Conservation (phyloP, 1,284 basidiomycete genomes). For the Flammula alnicola region DNA sequence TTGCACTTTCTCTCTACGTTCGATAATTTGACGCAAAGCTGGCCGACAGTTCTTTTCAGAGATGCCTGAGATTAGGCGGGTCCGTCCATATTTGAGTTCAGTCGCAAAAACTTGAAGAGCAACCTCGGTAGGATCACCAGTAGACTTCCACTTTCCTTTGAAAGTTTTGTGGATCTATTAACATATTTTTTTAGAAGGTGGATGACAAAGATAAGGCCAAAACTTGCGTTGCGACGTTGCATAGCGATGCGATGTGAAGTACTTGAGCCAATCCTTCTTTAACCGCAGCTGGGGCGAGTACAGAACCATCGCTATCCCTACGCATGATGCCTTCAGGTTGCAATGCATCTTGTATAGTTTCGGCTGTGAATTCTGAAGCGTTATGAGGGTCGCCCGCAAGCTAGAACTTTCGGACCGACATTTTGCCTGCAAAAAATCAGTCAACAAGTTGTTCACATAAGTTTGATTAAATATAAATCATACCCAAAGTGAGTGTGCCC, state of each 20-base stretch:
- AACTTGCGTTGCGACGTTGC: conserved; percentile 42
- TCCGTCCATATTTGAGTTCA: conserved; percentile 41
- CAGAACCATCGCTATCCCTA: conserved; percentile 22
- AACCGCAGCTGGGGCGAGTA: conserved; percentile 23
- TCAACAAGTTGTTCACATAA: neutral
- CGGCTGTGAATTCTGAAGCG: conserved; percentile 32
- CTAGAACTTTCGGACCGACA: conserved; percentile 64
- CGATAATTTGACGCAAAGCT: conserved; percentile 29
- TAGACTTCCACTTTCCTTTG: conserved; percentile 62
- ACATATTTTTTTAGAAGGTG: neutral
- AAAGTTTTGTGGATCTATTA: conserved; percentile 36
- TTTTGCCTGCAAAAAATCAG: conserved; percentile 39
- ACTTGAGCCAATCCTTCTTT: conserved; percentile 32
- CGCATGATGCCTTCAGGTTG: conserved; percentile 34
- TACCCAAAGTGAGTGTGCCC: conserved; percentile 60
- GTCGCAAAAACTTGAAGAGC: conserved; percentile 70
- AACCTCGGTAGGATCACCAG: conserved; percentile 72
- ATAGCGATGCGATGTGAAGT: conserved; percentile 37
- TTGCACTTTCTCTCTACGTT: conserved; percentile 20
- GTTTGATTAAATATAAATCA: neutral
- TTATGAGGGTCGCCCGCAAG: conserved; percentile 39
- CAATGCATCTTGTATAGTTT: conserved; percentile 34
- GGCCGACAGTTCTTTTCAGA: conserved; percentile 25
- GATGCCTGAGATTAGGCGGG: conserved; percentile 28
- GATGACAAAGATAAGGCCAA: neutral